Evolutionary conservation across 1,139 yeast species (phyloP), one percentile per base, ranked within the genome.

Genomic region (Arxiozyma heterogenica): DNA sequence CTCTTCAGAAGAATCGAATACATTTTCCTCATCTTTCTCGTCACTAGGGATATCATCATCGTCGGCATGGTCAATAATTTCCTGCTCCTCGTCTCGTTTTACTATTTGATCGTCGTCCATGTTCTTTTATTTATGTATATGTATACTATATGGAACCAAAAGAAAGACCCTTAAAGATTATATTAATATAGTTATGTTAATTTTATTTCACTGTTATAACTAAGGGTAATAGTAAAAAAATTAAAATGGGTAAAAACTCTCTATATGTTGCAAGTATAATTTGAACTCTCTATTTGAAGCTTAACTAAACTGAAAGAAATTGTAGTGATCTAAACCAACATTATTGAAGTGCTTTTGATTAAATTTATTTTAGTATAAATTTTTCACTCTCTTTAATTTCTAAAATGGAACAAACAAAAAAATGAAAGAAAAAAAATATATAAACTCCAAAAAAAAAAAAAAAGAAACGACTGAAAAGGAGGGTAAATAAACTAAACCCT

Each of bases 1-100:
- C 56, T 83, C 89, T 42, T 84, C 88, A 23, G 89, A 83, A 12
- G 88, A 84, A 59, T 83, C 88, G 57, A 81, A 76, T 20, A 78
- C 80, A 57, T 78, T 77, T 41, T 72, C 73, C 45, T 73, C 75
- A 53, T 72, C 75, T 52, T 73, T 73, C 53, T 75, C 80, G 49
- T 75, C 79, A 49, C 77, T 65, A 15, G 70, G 70, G 38, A 61
- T 61, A 22, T 56, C 59, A 20, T 62, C 64, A 15, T 60, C 67
- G 41, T 55, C 59, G 41, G 63, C 69, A 30, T 66, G 71, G 38
- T 67, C 72, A 20, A 53, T 42, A 38, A 52, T 57, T 58, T 71
- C 54, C 27, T 65, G 67, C 45, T 69, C 71, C 39, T 64, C 73
- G 58, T 56, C 65, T 51, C 55, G 54, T 39, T 44, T 47, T 9